Conservation (phyloP, 345 rosid genomes). For the Capsella bursapastoris region DNA sequence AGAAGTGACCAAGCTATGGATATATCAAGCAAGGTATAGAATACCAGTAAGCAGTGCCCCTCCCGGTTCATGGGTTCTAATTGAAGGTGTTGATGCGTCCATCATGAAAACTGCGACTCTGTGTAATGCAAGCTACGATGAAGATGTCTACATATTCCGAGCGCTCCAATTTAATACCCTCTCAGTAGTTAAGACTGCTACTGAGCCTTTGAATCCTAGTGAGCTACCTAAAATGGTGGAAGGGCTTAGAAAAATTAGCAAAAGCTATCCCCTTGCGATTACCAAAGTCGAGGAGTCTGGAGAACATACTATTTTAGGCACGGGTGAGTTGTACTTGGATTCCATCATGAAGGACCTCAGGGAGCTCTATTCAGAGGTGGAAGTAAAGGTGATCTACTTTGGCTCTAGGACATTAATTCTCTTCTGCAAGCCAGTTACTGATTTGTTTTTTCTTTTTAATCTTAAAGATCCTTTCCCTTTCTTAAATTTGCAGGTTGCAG, state of each 20-base stretch:
- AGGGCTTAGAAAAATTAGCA: constrained; percentile 96
- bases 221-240: constrained; percentile 99
- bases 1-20: constrained; percentile 94
- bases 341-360: constrained; percentile 98
- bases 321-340: constrained; percentile 94
- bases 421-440: constrained; percentile 9
- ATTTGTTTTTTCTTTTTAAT: constrained; percentile 27
- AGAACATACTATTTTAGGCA: constrained; percentile 95
- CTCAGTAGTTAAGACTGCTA: constrained; percentile 96
- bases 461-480: constrained; percentile 22
- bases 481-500: constrained; percentile 72
- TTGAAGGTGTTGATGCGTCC: constrained; percentile 97
- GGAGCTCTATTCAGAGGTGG: constrained; percentile 98
- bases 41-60: constrained; percentile 92
- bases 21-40: constrained; percentile 93
- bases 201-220: constrained; percentile 97
- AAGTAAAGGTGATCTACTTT: constrained; percentile 76
- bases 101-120: constrained; percentile 97
- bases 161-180: constrained; percentile 94
- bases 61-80: constrained; percentile 97
- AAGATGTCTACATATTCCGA: constrained; percentile 86
- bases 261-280: constrained; percentile 97
- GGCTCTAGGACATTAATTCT: not conserved
- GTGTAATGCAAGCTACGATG: constrained; percentile 67
- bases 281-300: constrained; percentile 99